Evolutionary conservation across 2,329 filamentous ascomycete genomes (phyloP), one percentile per base, ranked within the genome.

Genomic region (Aspergillus japonicus): DNA sequence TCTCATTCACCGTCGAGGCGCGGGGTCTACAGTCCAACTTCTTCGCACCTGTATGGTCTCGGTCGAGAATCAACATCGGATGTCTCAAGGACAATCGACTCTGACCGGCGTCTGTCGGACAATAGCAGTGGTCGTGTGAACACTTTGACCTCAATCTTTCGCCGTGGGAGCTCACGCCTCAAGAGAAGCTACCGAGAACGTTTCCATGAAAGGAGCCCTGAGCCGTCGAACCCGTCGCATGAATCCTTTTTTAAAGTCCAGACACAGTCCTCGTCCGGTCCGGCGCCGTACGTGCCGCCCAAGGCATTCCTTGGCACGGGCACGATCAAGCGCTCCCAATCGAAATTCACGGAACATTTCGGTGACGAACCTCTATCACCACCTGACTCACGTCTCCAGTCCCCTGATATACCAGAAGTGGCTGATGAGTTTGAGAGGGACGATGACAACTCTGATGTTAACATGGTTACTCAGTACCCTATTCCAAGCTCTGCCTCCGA

Each of bases 161-260:
- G 85, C 68, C 89, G 89, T 74, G 85, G 85, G 29, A 82, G 79
- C 56, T 78, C 76, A 48, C 77, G 80, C 68, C 80, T 77, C 80
- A 85, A 81, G 81, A 80, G 74, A 80, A 84, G 78, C 75, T 86
- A 75, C 71, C 79, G 71, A 29, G 78, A 79, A 26, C 73, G 76
- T 49, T 79, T 77, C 61, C 78, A 78, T 76, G 83, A 72, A 63
- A 81, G 71, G 2, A 84, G 89, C 3, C 89, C 91, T 0, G 92
- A 93, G n/a, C 95, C 96, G 72, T 92, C 92, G 4, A 96, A 96
- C 69, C 91, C 92, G 0, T 96, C 93, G 1, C 85, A 92, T 64
- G 93, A 96, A 70, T 96, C 93, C 16, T 94, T 96, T 78, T 82
- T 83, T 62, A 82, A 80, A 64, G 80, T 87, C 59, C 78, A 76